A percentile compares a stretch with the other conserved stretches of the same genome.
Evolutionary conservation across 768 basidiomycete species (phyloP).

Genomic region (Lactarius akahatsu): DNA sequence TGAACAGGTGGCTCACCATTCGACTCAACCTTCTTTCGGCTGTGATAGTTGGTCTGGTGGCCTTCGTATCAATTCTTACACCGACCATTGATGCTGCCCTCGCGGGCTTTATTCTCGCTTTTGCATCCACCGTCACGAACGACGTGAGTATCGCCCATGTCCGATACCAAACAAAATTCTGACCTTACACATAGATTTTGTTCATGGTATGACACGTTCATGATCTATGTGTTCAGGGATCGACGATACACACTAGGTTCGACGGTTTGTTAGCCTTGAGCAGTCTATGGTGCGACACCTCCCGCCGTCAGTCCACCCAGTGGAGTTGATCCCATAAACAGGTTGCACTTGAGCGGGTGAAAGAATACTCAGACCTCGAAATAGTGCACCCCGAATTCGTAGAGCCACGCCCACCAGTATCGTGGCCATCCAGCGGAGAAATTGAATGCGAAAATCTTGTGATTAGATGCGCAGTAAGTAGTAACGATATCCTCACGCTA

Average conservation of each 20-base stretch:
- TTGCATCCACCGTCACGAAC: constrained; percentile 70
- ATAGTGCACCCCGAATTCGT: constrained; percentile 81
- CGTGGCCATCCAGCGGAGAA: constrained; percentile 75
- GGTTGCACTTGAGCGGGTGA: constrained; percentile 86
- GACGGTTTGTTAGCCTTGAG: constrained; percentile 83
- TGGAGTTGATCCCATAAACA: constrained; percentile 33
- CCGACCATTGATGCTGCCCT: constrained; percentile 75
- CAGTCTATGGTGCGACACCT: constrained; percentile 74
- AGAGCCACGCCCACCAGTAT: constrained; percentile 76
- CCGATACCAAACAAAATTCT: constrained; percentile 19
- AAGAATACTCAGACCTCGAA: constrained; percentile 81
- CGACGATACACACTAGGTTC: constrained; percentile 43
- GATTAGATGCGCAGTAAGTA: constrained; percentile 72
- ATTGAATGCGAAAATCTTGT: constrained; percentile 73
- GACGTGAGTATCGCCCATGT: constrained; percentile 47
- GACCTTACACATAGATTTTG: constrained; percentile 41
- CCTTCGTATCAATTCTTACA: constrained; percentile 60
- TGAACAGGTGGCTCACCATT: constrained; percentile 88
- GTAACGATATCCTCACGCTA: constrained; percentile 1
- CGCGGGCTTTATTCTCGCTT: constrained; percentile 85
- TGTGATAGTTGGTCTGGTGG: constrained; percentile 68
- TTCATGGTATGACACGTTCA: constrained; percentile 12
- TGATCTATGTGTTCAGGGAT: constrained; percentile 10
- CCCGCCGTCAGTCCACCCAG: background rate
- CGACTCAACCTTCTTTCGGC: constrained; percentile 83